Evolutionary conservation across 495 filamentous ascomycete species (phyloP), one percentile per base, ranked within the genome.

Genomic region (Neurospora sp.): DNA sequence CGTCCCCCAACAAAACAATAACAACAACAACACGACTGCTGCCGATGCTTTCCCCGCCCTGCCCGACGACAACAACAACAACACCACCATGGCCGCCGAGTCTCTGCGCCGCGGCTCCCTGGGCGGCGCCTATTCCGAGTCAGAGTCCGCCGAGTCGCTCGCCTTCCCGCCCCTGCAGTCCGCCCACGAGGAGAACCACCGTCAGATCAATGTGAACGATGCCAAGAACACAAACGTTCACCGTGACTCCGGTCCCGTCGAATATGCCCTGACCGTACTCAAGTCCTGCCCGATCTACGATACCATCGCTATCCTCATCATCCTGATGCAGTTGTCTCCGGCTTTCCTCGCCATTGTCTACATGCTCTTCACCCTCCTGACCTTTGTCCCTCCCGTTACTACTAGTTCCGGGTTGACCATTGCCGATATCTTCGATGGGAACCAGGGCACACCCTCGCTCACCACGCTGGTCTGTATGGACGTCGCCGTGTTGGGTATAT

Each of bases 241-340:
- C 74, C 86, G 86, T 72, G 89, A 87, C 74, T 81, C 84, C 3
- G 90, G 91, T 73, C 89, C 91, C 66, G 81, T 96, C 72, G 89
- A 90, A 75, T 82, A 94, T 72, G 90, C 90, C 69, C 87, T 92
- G 74, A 98, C 95, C 54, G 96, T 99, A 74, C 89, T 99, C 75
- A 88, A 88, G 75, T 94, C 93, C 37, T 97, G 94, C 78, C 96
- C 96, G 35, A 89, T 97, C 75, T 90, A 92, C 82, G 96, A 99
- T 85, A 97, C 96, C 72, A 93, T 99, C 82, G 94, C 96, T 78
- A 97, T 99, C 80, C 87, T 99, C 80, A 98, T 99, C 81, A 92
- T 99, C 80, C 89, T 99, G 72, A 90, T 99, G 78, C 96, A 97
- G 81, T 89, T 97, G n/a, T 94, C 96, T 37, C 93, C 95, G 35